Percentiles rank a stretch among this genome's conserved stretches.
Evolutionary conservation across 495 filamentous ascomycete genomes (phyloP).

Genomic region (Delitschia confertaspora): DNA sequence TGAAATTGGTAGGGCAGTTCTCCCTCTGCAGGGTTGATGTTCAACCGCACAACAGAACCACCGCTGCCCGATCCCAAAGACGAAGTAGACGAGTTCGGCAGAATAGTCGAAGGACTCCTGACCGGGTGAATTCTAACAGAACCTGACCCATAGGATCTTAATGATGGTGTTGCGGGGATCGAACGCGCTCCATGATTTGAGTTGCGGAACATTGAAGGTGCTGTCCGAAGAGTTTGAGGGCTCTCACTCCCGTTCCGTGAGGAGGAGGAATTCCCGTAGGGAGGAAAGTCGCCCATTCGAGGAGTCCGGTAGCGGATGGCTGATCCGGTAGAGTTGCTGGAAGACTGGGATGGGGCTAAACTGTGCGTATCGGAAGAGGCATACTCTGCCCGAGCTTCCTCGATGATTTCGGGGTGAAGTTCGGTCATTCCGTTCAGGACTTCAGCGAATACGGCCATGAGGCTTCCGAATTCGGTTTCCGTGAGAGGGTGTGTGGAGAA

Average conservation of each 20-base stretch:
- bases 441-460: conserved; percentile 85
- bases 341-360: conserved; percentile 10
- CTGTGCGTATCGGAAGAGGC: conserved; percentile 11
- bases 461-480: conserved; percentile 61
- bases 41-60: conserved; percentile 13
- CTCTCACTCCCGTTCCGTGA: conserved; percentile 5
- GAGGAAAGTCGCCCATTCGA: conserved; percentile 3
- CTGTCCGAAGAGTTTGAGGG: conserved; percentile 19
- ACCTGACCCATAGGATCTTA: conserved; percentile 12
- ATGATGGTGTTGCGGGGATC: conserved; percentile 18
- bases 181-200: conserved; percentile 5
- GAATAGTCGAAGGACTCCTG: conserved; percentile 19
- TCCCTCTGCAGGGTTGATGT: conserved; percentile 4
- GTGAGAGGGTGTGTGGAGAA: conserved; percentile 56
- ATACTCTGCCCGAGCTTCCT: conserved; percentile 5
- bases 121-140: conserved; percentile 4
- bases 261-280: neutral
- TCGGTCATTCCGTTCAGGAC: conserved; percentile 67
- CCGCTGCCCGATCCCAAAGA: conserved; percentile 12
- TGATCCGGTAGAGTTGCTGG: conserved; percentile 9
- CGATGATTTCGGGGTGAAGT: conserved; percentile 40
- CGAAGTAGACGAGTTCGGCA: conserved; percentile 18
- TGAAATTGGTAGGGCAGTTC: conserved; percentile 19
- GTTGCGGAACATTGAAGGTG: neutral
- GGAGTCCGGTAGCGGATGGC: conserved; percentile 17